Percentiles rank a stretch among this genome's conserved stretches.
Evolutionary conservation across 148 eudicot species (phyloP).

Genomic region (Simmondsia chinensis): DNA sequence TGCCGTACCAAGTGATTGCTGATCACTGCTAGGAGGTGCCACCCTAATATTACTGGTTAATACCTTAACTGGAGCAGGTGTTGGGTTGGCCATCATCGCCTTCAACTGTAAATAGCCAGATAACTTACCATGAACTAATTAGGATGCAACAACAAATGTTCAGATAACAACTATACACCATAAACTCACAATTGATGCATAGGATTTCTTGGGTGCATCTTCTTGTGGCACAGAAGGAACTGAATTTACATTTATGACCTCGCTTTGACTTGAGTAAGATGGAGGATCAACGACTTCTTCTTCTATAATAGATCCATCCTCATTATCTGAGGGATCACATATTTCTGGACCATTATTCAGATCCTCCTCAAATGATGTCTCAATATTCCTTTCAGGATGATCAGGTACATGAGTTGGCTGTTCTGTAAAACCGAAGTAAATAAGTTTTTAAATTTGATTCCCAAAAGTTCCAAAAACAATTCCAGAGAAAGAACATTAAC

Average conservation of each 20-base stretch:
- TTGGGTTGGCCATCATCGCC: conserved; percentile 30
- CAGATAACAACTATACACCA: neutral
- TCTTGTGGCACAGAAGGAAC: conserved; percentile 31
- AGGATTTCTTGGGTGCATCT: conserved; percentile 46
- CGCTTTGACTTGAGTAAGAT: conserved; percentile 21
- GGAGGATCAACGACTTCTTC: conserved; percentile 48
- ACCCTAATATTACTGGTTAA: conserved; percentile 21
- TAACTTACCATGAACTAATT: neutral
- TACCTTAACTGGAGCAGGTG: conserved; percentile 27
- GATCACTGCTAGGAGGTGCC: conserved; percentile 33
- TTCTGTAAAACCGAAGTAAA: conserved; percentile 30
- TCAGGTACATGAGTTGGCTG: conserved; percentile 25
- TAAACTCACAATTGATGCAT: conserved; percentile 60
- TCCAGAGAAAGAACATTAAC: neutral
- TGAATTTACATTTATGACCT: conserved; percentile 19
- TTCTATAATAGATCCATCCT: conserved; percentile 30
- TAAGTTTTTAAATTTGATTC: conserved; percentile 3
- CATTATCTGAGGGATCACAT: conserved; percentile 47
- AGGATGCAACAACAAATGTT: conserved; percentile 4
- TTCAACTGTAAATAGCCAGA: conserved; percentile 30
- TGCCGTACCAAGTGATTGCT: conserved; percentile 20
- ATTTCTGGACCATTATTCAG: conserved; percentile 39
- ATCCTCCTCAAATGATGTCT: conserved; percentile 31
- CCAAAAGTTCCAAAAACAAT: neutral
- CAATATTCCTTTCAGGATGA: conserved; percentile 17